These are phyloP conservation scores for Debaryomyces maramus DNA, from an alignment of 805 yeast genomes.

Conservation along the genomic window DNA sequence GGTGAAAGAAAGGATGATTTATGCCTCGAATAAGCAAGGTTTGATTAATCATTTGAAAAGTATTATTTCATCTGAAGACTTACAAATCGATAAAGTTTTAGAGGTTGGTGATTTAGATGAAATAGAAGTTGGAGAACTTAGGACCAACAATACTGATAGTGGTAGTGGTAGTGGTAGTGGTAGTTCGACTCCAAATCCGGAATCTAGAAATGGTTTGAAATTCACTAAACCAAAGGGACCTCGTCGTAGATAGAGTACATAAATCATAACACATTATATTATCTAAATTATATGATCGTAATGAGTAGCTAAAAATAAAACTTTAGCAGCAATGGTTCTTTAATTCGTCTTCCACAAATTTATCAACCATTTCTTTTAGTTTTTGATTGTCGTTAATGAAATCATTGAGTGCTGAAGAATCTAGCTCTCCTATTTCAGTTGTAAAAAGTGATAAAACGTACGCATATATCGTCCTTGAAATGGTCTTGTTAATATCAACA, in stretches of 20 bases:
- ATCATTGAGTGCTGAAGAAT: constrained; percentile 8
- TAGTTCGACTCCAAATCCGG: constrained; percentile 6
- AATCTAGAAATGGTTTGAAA: constrained; percentile 28
- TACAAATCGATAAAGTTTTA: constrained; percentile 44
- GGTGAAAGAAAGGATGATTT: constrained; percentile 88
- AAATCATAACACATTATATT: not conserved
- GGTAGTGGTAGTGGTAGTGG: constrained; percentile 7
- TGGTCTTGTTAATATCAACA: constrained; percentile 59
- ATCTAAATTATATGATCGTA: not conserved
- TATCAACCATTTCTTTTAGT: constrained; percentile 23
- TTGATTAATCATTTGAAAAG: constrained; percentile 51
- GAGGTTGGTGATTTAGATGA: constrained; percentile 78
- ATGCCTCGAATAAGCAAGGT: constrained; percentile 77
- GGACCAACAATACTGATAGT: constrained; percentile 13
- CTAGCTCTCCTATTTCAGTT: constrained; percentile 9
- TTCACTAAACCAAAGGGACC: constrained; percentile 71
- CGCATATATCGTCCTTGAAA: constrained; percentile 60
- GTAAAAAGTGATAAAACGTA: constrained; percentile 18
- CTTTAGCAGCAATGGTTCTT: constrained; percentile 4
- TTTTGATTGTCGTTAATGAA: constrained; percentile 19
- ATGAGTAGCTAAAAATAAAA: not conserved
- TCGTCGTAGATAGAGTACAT: constrained; percentile 37
- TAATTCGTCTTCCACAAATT: constrained; percentile 23
- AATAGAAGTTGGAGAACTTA: constrained; percentile 54
- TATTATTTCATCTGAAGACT: constrained; percentile 26